These are phyloP conservation scores for Senecio squalidus DNA, from an alignment of 140 eudicot genomes.

Conservation along the genomic window DNA sequence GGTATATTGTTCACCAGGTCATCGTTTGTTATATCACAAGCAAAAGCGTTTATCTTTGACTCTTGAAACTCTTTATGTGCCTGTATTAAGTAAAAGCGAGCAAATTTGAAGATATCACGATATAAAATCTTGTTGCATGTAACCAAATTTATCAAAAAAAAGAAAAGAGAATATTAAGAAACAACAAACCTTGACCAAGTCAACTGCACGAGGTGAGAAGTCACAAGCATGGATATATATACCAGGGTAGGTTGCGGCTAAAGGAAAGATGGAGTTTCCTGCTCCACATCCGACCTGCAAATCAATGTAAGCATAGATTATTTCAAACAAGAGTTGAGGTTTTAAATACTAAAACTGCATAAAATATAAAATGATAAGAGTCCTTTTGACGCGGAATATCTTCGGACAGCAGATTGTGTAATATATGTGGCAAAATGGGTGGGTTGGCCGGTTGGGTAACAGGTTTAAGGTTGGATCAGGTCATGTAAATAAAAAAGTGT, in stretches of 20 bases:
- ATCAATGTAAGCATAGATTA: background rate
- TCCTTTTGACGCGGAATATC: too few relatives aligned
- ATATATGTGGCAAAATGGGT: too few relatives aligned
- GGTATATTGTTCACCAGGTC: conserved; percentile 59
- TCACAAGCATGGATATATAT: conserved; percentile 89
- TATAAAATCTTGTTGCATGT: background rate
- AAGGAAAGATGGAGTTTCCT: conserved; percentile 87
- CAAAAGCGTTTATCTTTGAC: conserved; percentile 73
- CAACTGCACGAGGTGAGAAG: conserved; percentile 84
- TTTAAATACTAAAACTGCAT: background rate
- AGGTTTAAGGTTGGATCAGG: too few relatives aligned
- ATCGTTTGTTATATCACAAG: conserved; percentile 77
- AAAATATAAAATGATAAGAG: background rate
- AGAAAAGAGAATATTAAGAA: background rate
- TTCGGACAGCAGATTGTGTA: too few relatives aligned
- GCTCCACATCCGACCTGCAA: conserved; percentile 93
- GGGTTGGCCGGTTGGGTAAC: too few relatives aligned
- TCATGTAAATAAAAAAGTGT: too few relatives aligned
- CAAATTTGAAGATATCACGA: background rate
- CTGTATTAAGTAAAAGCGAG: conserved; percentile 29
- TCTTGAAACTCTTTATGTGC: conserved; percentile 68
- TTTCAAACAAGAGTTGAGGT: conserved; percentile 1
- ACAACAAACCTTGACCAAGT: conserved; percentile 71
- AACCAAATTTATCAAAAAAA: background rate
- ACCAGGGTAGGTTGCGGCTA: conserved; percentile 68